Evolutionary conservation across 2,329 filamentous ascomycete species (phyloP), one percentile per base, ranked within the genome.

Genomic region (Exophiala xenobiotica): DNA sequence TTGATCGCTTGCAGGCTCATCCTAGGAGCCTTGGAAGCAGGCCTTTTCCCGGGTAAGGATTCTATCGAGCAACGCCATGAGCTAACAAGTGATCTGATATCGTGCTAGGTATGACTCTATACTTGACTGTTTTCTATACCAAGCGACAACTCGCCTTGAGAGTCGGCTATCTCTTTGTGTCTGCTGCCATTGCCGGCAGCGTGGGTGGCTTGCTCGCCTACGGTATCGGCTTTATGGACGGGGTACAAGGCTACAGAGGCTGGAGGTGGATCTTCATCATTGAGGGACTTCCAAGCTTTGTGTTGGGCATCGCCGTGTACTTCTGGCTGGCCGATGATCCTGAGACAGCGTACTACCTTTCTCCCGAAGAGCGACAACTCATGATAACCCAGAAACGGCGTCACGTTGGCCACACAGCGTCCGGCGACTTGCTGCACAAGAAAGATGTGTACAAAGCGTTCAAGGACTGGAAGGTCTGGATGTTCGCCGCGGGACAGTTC

Each of bases 391-490:
- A 77, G 2, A 74, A 78, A n/a, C 69, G 70, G 12, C 71, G 74
- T 0, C 75, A 84, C 59, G 71, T 76, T 19, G 74, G 74, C 3
- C 71, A 75, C 40, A 75, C 72, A 0, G 70, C 71, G 19, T 74
- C 72, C 2, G 76, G 76, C 0, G 72, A 80, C 31, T 68, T 76
- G 22, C 80, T 83, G 58, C 75, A 81, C 58, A 81, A 78, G 69
- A 66, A 70, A 6, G 87, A 91, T 62, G 85, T 88, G 63, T 71
- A 76, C 57, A 79, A 79, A 49, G 86, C 83, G 0, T 81, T 88
- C 53, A 78, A 74, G 57, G 88, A 92, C 67, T 90, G 86, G 86
- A 90, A 87, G 65, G 80, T 88, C 19, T 89, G 83, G 76, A 70
- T 78, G 1, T 90, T 90, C 65, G 84, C 78, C 57, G 67, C 82